Conservation (phyloP, 805 yeast species). For the Geotrichum ghanense region DNA sequence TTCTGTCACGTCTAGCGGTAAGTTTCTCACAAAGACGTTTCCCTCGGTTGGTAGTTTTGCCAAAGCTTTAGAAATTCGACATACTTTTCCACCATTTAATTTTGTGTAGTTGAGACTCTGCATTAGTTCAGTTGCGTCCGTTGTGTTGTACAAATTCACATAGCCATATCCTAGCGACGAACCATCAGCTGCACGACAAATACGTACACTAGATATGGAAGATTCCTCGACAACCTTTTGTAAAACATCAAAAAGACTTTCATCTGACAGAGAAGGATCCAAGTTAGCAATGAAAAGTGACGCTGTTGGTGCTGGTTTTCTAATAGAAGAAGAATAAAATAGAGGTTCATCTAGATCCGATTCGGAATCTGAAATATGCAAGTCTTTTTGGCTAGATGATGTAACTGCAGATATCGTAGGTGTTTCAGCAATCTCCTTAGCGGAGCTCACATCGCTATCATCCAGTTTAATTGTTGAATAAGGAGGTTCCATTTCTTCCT, state of each 20-base stretch:
- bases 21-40: neutral
- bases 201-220: neutral
- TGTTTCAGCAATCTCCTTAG: no score
- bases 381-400: no score
- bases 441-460: no score
- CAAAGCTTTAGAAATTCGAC: neutral
- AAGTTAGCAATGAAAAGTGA: neutral
- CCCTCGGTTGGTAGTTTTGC: neutral
- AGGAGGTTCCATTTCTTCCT: no score
- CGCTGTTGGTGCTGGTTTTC: neutral
- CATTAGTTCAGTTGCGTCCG: neutral
- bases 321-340: neutral
- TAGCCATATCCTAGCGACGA: neutral
- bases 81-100: neutral
- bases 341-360: conserved; percentile 1
- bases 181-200: neutral
- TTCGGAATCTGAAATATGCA: neutral
- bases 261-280: neutral
- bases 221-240: neutral
- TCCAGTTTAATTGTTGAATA: no score
- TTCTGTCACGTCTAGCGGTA: neutral
- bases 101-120: neutral
- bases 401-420: no score
- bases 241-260: neutral
- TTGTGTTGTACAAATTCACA: neutral